These are phyloP conservation scores for Septoria linicola DNA, from an alignment of 2,329 filamentous ascomycete genomes.

Conservation along the genomic window DNA sequence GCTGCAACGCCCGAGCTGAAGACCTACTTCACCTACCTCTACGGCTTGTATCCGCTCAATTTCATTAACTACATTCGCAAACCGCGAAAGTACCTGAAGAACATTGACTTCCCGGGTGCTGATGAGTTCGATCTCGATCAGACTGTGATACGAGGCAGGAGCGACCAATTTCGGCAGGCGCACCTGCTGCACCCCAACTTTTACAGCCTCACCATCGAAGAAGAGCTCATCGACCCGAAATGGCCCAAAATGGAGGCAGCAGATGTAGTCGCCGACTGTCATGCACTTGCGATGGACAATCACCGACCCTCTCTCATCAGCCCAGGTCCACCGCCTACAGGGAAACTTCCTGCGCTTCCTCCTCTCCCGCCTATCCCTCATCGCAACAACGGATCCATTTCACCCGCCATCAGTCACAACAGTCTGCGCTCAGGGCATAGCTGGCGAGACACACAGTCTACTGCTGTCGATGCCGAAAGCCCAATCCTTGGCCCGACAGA, in stretches of 20 bases:
- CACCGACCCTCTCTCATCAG: constrained; percentile 43
- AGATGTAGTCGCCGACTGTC: constrained; percentile 77
- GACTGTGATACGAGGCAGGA: constrained; percentile 71
- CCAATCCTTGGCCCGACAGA: constrained; percentile 57
- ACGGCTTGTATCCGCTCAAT: constrained; percentile 80
- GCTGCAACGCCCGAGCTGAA: constrained; percentile 65
- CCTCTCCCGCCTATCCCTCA: constrained; percentile 32
- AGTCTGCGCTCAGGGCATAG: constrained; percentile 42
- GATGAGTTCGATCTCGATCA: constrained; percentile 78
- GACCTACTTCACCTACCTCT: constrained; percentile 77
- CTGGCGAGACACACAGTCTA: constrained; percentile 57
- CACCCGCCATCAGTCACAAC: constrained; percentile 33
- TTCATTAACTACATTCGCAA: constrained; percentile 85
- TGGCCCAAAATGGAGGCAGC: constrained; percentile 79
- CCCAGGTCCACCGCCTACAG: constrained; percentile 49
- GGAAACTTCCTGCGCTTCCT: constrained; percentile 48
- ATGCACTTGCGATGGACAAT: constrained; percentile 60
- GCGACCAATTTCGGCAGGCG: constrained; percentile 69
- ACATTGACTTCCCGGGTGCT: constrained; percentile 66
- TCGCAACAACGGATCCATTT: constrained; percentile 31
- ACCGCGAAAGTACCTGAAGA: constrained; percentile 73
- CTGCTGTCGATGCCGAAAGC: constrained; percentile 55
- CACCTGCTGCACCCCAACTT: constrained; percentile 84
- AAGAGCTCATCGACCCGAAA: constrained; percentile 73
- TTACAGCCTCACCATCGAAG: constrained; percentile 74